Conservation (phyloP, 176 grass and related monocot genomes). For the Tillandsia fasciculata region DNA sequence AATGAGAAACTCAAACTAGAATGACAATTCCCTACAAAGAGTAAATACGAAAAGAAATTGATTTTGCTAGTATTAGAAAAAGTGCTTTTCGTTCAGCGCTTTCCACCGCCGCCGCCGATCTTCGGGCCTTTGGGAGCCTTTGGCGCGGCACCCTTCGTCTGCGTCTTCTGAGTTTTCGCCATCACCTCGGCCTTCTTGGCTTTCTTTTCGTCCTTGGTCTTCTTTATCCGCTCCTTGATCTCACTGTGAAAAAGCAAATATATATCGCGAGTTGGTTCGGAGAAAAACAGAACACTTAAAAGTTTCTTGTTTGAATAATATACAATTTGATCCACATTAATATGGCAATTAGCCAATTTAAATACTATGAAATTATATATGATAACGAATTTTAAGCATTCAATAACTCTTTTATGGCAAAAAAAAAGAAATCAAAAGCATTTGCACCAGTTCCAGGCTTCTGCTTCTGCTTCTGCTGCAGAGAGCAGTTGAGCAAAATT, state of each 20-base stretch:
- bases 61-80: too few species aligned
- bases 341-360: too few species aligned
- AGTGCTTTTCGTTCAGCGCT: neutral
- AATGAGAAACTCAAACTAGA: too few species aligned
- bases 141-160: conserved; percentile 29
- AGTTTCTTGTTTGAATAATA: neutral
- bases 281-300: neutral
- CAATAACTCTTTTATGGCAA: too few species aligned
- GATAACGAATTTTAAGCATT: too few species aligned
- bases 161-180: conserved; percentile 44
- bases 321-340: neutral
- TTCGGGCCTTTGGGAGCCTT: conserved; percentile 41
- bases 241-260: conserved; percentile 20
- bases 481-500: neutral
- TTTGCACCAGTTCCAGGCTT: too few species aligned
- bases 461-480: too few species aligned
- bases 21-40: too few species aligned
- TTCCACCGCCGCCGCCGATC: conserved; percentile 39
- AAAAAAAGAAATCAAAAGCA: too few species aligned
- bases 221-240: conserved; percentile 70
- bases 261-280: neutral
- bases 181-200: conserved; percentile 45
- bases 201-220: conserved; percentile 57
- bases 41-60: too few species aligned
- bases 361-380: too few species aligned